Percentiles rank a stretch among this genome's conserved stretches.
Evolutionary conservation across 345 rosid genomes (phyloP).

Genomic region (Citrus glauca): DNA sequence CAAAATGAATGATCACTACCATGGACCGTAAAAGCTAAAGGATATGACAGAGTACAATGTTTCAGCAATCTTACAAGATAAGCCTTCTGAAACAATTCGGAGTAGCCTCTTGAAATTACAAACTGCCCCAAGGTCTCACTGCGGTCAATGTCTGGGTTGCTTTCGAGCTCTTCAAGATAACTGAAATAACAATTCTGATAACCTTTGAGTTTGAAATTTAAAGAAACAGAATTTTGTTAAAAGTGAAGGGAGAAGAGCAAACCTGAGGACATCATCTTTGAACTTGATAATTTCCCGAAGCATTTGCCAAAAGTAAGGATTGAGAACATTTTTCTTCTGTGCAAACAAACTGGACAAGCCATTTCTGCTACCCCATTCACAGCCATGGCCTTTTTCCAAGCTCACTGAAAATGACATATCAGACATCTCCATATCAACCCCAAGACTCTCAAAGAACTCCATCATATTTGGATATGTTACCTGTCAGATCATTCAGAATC

Average conservation of each 20-base stretch:
- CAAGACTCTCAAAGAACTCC: slow-evolving; percentile 80
- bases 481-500: slow-evolving; percentile 28
- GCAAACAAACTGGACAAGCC: too few relatives aligned
- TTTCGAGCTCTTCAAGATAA: slow-evolving; percentile 65
- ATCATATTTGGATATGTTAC: slow-evolving; percentile 94
- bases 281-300: too few relatives aligned
- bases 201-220: not conserved
- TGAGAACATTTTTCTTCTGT: too few relatives aligned
- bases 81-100: slow-evolving; percentile 76
- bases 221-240: not conserved
- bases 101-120: slow-evolving; percentile 58
- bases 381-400: too few relatives aligned
- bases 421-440: slow-evolving; percentile 6
- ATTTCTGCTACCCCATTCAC: too few relatives aligned
- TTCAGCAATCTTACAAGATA: slow-evolving; percentile 57
- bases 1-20: not conserved
- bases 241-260: not conserved
- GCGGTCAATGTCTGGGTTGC: slow-evolving; percentile 56
- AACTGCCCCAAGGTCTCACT: slow-evolving; percentile 74
- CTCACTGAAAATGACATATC: too few relatives aligned
- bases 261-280: slow-evolving; percentile 28
- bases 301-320: too few relatives aligned
- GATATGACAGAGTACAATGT: not conserved
- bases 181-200: slow-evolving; percentile 10
- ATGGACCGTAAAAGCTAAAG: not conserved